Conservation (phyloP, 306 rosid species). For the Lathyrus aphaca region DNA sequence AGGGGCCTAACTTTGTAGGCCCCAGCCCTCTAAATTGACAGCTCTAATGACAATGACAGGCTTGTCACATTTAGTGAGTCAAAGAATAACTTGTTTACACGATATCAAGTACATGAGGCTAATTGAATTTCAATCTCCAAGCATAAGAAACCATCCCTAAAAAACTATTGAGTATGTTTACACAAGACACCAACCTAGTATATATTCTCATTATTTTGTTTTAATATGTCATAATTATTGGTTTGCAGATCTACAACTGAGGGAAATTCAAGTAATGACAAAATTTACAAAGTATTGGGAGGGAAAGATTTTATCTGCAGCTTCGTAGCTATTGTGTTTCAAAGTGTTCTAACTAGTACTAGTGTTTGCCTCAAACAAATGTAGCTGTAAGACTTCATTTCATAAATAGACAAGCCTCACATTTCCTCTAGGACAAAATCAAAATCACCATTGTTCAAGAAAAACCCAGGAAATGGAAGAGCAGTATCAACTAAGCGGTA, state of each 20-base stretch:
- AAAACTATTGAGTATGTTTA: slow-evolving; percentile 7
- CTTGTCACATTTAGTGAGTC: neutral
- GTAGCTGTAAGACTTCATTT: slow-evolving; percentile 72
- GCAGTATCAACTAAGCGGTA: slow-evolving; percentile 74
- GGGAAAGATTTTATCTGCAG: neutral
- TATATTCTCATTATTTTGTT: slow-evolving; percentile 23
- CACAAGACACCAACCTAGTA: neutral
- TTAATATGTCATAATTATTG: slow-evolving; percentile 10
- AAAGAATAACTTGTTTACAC: neutral
- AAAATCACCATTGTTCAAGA: slow-evolving; percentile 54
- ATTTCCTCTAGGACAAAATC: slow-evolving; percentile 49
- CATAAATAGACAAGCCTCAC: slow-evolving; percentile 46
- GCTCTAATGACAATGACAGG: neutral
- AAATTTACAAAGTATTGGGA: slow-evolving; percentile 17
- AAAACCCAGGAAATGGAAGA: slow-evolving; percentile 83
- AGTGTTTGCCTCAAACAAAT: slow-evolving; percentile 65
- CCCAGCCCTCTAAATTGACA: too few species aligned
- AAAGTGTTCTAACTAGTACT: neutral
- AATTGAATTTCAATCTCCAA: slow-evolving; percentile 2
- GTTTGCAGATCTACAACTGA: slow-evolving; percentile 28
- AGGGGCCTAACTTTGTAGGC: too few species aligned
- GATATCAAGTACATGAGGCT: neutral
- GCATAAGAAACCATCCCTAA: slow-evolving; percentile 10
- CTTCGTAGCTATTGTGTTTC: neutral
- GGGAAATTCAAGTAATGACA: slow-evolving; percentile 12